These are phyloP conservation scores for Psilocybe cubensis DNA, from an alignment of 768 basidiomycete genomes.

Conservation along the genomic window DNA sequence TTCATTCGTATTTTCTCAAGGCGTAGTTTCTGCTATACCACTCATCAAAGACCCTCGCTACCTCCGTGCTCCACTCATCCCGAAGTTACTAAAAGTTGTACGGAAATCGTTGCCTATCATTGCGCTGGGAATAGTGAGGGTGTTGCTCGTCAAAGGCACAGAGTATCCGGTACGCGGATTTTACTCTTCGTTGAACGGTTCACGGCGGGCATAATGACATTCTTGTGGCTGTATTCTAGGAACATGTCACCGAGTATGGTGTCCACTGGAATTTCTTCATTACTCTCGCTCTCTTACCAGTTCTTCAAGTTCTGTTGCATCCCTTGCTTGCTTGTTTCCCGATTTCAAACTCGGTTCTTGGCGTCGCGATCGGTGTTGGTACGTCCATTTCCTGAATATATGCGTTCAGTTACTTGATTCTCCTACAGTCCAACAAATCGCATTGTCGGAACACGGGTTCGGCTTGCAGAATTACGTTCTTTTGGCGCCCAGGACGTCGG, in stretches of 20 bases:
- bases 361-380: constrained; percentile 18
- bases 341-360: constrained; percentile 65
- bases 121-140: constrained; percentile 73
- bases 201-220: neutral
- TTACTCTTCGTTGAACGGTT: neutral
- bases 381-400: neutral
- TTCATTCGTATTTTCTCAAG: constrained; percentile 96
- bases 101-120: constrained; percentile 71
- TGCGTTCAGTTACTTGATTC: neutral
- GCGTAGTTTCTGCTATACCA: constrained; percentile 87
- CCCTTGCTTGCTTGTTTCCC: constrained; percentile 55
- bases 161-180: constrained; percentile 81
- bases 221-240: constrained; percentile 40
- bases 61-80: constrained; percentile 48
- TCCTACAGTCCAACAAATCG: constrained; percentile 68
- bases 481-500: constrained; percentile 57
- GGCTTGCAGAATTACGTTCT: constrained; percentile 70
- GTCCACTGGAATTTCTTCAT: constrained; percentile 99
- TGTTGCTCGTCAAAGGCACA: constrained; percentile 87
- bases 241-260: constrained; percentile 96
- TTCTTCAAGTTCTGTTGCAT: constrained; percentile 70
- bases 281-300: constrained; percentile 81
- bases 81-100: constrained; percentile 54
- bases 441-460: constrained; percentile 54
- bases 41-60: constrained; percentile 65